Conservation (phyloP, 2,329 filamentous ascomycete genomes). For the Pestalotiopsis sp. region DNA sequence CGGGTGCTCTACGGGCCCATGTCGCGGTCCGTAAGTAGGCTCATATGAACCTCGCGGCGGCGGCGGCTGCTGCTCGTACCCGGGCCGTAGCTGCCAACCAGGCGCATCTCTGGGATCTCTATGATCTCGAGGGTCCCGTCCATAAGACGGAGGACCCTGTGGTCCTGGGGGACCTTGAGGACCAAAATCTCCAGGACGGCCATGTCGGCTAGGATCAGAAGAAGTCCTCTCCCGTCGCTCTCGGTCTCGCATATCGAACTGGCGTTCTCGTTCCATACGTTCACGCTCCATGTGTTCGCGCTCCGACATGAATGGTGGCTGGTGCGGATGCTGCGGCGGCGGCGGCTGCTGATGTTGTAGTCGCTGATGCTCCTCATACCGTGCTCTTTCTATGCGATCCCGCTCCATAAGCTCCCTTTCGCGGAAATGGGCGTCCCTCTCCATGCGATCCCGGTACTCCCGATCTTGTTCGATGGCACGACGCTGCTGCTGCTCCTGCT, state of each 20-base stretch:
- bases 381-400: constrained; percentile 42
- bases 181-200: constrained; percentile 47
- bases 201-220: constrained; percentile 47
- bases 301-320: constrained; percentile 25
- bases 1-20: constrained; percentile 49
- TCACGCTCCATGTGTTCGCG: constrained; percentile 44
- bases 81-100: constrained; percentile 37
- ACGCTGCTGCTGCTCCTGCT: constrained; percentile 56
- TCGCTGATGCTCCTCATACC: constrained; percentile 34
- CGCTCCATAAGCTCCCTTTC: constrained; percentile 48
- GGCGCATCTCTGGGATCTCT: constrained; percentile 27
- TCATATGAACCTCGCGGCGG: constrained; percentile 41
- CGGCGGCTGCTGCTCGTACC: constrained; percentile 39
- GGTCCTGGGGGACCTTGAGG: constrained; percentile 34
- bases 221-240: constrained; percentile 46
- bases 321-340: constrained; percentile 30
- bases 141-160: constrained; percentile 41
- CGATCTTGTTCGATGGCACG: constrained; percentile 51
- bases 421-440: constrained; percentile 42
- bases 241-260: constrained; percentile 39
- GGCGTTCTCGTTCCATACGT: constrained; percentile 32
- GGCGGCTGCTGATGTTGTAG: constrained; percentile 32
- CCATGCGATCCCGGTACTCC: constrained; percentile 38
- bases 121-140: constrained; percentile 15
- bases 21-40: constrained; percentile 35